Base-by-base conservation (phyloP, 495 filamentous ascomycete genomes). In the Venustampulla echinocandica region DNA sequence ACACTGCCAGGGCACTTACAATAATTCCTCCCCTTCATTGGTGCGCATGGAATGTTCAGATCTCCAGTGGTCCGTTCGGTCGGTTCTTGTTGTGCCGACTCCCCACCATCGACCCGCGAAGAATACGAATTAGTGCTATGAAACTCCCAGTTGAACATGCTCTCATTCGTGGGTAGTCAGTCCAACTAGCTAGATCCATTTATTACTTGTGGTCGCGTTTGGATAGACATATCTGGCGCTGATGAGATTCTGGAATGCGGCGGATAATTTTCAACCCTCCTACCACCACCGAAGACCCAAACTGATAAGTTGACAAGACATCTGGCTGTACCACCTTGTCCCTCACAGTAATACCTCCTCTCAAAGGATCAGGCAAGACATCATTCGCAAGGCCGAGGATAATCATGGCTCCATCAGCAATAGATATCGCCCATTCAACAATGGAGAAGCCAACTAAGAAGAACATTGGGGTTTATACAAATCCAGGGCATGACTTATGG, bases 381-480 rank as follows among this genome's bases (percentile, higher is more conserved):
- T n/a, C n/a, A n/a, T n/a, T n/a, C n/a, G n/a, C n/a, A n/a, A n/a
- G n/a, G n/a, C n/a, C n/a, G n/a, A n/a, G n/a, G n/a, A n/a, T n/a
- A 10, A 41, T 23, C 47, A 58, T 58, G 55, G 15, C 42, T 49
- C 55, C 50, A 19, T 58, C 55, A 38, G 52, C 48, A 46, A 52
- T 39, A 33, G 50, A 53, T 23, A 44, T 51, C 32, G 4, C 40
- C 17, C 35, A 34, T 14, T 17, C 49, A 1, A 21, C 42, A 3
- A 45, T 51, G 54, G 50, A 20, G 17, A 50, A 53, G 21, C 46
- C 44, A 4, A 54, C 53, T 19, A 94, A 93, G 72, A 61, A 85
- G 46, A 97, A 95, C 67, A 90, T 97, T 56, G 90, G 86, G 55
- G 88, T 95, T 42, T 97, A 83, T 73, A 97, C 90, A 40, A 93